A percentile compares a stretch with the other conserved stretches of the same genome.
Evolutionary conservation across 83 land plant species (phyloP).

Genomic region (Diphasiastrum complanatum): DNA sequence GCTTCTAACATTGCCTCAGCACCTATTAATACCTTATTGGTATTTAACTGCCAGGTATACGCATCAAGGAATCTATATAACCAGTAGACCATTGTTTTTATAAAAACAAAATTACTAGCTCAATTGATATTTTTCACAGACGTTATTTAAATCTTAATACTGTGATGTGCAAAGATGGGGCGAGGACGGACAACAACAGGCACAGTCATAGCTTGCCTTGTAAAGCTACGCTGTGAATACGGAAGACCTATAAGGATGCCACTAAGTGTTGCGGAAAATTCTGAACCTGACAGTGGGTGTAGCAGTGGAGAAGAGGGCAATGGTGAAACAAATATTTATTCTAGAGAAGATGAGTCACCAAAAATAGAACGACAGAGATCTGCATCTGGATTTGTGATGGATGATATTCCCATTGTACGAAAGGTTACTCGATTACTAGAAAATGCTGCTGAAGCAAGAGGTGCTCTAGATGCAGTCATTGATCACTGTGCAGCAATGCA

Average conservation of each 20-base stretch:
- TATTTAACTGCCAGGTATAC: conserved; percentile 11
- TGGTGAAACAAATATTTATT: no score
- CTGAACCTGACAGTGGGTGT: no score
- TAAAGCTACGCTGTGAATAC: conserved; percentile 3
- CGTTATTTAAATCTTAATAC: not conserved
- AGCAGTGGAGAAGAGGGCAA: no score
- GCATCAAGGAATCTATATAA: no score
- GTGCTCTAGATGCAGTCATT: not conserved
- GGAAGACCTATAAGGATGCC: conserved; percentile 3
- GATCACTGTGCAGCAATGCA: conserved; percentile 15
- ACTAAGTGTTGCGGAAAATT: no score
- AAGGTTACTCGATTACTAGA: conserved; percentile 6
- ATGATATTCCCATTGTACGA: no score
- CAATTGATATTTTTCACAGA: no score
- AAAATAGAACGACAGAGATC: not conserved
- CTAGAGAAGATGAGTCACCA: no score
- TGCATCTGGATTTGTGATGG: conserved; percentile 1
- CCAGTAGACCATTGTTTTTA: no score
- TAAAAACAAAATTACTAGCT: no score
- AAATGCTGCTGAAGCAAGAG: conserved; percentile 2
- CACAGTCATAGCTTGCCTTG: no score
- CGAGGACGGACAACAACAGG: no score
- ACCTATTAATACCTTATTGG: not conserved
- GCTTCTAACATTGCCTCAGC: conserved; percentile 5
- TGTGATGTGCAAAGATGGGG: conserved; percentile 4